Evolutionary conservation across 2,329 filamentous ascomycete species (phyloP).

Genomic region (Didymella sp.): DNA sequence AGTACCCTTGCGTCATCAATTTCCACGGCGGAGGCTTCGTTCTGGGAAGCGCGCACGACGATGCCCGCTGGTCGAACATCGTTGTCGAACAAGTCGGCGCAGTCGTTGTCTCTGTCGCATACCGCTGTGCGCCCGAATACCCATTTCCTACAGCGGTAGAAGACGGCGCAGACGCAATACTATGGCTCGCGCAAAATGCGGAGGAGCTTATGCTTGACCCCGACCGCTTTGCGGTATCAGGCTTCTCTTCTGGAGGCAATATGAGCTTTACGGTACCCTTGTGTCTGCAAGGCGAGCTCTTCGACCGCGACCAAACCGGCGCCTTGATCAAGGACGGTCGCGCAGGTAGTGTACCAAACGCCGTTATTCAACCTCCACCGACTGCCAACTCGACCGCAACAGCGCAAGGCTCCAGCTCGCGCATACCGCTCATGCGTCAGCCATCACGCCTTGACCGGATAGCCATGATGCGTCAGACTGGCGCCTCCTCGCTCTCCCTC

Average conservation of each 20-base stretch:
- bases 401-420: conserved; percentile 46
- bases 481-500: conserved; percentile 45
- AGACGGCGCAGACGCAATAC: conserved; percentile 67
- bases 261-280: conserved; percentile 68
- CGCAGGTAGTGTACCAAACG: conserved; percentile 36
- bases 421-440: conserved; percentile 42
- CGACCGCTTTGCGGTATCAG: conserved; percentile 64
- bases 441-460: conserved; percentile 44
- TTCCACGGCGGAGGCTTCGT: conserved; percentile 71
- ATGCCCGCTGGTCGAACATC: conserved; percentile 65
- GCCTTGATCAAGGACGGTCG: conserved; percentile 38
- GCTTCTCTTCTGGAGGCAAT: conserved; percentile 70
- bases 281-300: conserved; percentile 60
- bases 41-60: conserved; percentile 65
- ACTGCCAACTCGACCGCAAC: conserved; percentile 22
- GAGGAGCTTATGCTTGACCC: conserved; percentile 64
- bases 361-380: conserved; percentile 27
- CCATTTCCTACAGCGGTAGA: conserved; percentile 70
- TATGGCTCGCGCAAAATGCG: conserved; percentile 65
- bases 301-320: conserved; percentile 41
- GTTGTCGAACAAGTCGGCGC: conserved; percentile 64
- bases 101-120: conserved; percentile 67
- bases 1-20: conserved; percentile 66
- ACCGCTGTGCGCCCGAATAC: conserved; percentile 66
- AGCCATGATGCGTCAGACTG: conserved; percentile 45